Evolutionary conservation across 495 filamentous ascomycete genomes (phyloP), one percentile per base, ranked within the genome.

Genomic region (Lindgomyces ingoldianus): DNA sequence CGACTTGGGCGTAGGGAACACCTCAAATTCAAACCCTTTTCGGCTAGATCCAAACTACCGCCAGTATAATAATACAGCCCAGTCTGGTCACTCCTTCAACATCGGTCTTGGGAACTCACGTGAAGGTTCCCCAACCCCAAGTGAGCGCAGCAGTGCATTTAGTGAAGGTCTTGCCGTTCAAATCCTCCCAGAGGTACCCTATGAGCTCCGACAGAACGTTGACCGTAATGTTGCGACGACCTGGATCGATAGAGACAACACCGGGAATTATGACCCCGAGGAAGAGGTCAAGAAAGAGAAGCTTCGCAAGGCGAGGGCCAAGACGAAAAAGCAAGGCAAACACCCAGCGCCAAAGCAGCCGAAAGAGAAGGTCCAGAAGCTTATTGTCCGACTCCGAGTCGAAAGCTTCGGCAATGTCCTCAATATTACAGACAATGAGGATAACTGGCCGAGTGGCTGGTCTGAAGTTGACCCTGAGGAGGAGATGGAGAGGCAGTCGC

Each of bases 181-280:
- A 27, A 33, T 14, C n/a, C 24, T 36, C 16, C n/a, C 33, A 14
- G 4, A 48, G n/a, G n/a, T 4, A 42, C 10, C 36, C 10, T 65
- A 59, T 33, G 62, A 57, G 18, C 39, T 65, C 1, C 54, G 62
- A 4, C 19, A 24, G 52, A 64, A 57, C 50, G 27, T 65, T 16
- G 26, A 65, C 24, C 53, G 62, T 10, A n/a, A 59, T 8, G 36
- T 57, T 14, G 1, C 39, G n/a, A 30, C 52, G 8, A 62, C 64
- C 1, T 57, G 48, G 26, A 3, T 67, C 4, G 64, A 67, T 26
- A 2, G n/a, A 8, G 64, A 67, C 49, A 29, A 57, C 33, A 57
- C 39, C 30, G 64, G 64, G 12, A 54, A 67, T 41, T 67, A 62
- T 33, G 64, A 67, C 39, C 64, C 64, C 4, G 47, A 47, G 18